Conservation (phyloP, 139 green algal species). For the Picochlorum sp. region DNA sequence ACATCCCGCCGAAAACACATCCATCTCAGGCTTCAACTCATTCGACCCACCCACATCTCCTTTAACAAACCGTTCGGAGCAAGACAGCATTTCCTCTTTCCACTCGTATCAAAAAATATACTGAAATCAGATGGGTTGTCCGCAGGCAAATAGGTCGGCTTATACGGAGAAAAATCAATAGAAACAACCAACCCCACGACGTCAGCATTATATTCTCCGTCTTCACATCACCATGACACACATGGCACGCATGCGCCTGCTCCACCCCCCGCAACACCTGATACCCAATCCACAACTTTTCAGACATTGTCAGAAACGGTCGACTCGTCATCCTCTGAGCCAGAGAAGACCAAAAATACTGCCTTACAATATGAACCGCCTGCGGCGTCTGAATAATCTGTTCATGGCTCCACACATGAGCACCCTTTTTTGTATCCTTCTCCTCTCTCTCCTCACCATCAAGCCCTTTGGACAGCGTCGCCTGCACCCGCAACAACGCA, state of each 20-base stretch:
- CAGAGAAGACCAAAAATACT: slow-evolving; percentile 77
- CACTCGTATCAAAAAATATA: slow-evolving; percentile 93
- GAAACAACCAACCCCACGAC: slow-evolving; percentile 72
- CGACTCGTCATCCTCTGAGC: slow-evolving; percentile 80
- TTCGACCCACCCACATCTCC: neutral
- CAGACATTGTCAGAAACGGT: slow-evolving; percentile 79
- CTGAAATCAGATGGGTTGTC: slow-evolving; percentile 97
- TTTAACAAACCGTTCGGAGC: slow-evolving; percentile 82
- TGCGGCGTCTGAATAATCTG: slow-evolving; percentile 10
- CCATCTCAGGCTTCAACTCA: slow-evolving; percentile 40
- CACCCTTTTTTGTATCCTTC: slow-evolving; percentile 11
- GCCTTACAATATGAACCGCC: slow-evolving; percentile 60
- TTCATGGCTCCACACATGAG: slow-evolving; percentile 71
- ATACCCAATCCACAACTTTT: slow-evolving; percentile 92
- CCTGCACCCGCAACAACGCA: slow-evolving; percentile 56
- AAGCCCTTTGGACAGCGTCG: too few relatives aligned
- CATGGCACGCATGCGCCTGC: slow-evolving; percentile 57
- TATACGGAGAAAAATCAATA: slow-evolving; percentile 92
- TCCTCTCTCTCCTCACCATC: neutral
- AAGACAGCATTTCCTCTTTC: slow-evolving; percentile 84
- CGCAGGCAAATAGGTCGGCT: slow-evolving; percentile 77
- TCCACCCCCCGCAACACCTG: slow-evolving; percentile 77
- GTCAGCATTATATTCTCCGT: slow-evolving; percentile 87
- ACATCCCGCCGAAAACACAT: slow-evolving; percentile 93
- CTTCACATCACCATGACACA: slow-evolving; percentile 95